Evolutionary conservation across 768 basidiomycete genomes (phyloP).

Genomic region (Trichaptum fuscoviolaceum): DNA sequence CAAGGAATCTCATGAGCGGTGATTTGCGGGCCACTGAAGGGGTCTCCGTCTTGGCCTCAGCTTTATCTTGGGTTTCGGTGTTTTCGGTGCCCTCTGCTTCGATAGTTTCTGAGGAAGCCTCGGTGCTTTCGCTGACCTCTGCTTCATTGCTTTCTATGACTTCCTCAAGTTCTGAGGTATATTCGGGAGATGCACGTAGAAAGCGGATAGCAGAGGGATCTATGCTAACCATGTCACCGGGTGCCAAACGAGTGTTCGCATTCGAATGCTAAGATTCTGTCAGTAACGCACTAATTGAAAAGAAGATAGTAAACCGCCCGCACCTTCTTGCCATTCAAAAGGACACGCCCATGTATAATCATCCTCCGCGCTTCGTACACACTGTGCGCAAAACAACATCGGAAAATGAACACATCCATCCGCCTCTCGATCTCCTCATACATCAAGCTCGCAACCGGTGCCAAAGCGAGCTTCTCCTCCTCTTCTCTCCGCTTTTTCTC

Average conservation of each 20-base stretch:
- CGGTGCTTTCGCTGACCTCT: slow-evolving; percentile 9
- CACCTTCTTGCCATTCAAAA: slow-evolving; percentile 88
- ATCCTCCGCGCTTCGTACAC: slow-evolving; percentile 86
- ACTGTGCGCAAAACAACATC: slow-evolving; percentile 81
- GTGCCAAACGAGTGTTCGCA: slow-evolving; percentile 82
- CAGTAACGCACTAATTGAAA: slow-evolving; percentile 8
- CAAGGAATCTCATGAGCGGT: background rate
- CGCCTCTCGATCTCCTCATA: slow-evolving; percentile 90
- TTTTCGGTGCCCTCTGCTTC: slow-evolving; percentile 16
- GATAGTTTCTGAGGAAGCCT: slow-evolving; percentile 4
- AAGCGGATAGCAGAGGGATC: slow-evolving; percentile 77
- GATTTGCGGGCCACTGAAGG: background rate
- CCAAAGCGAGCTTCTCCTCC: slow-evolving; percentile 57
- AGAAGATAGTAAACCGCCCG: slow-evolving; percentile 19
- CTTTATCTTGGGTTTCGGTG: slow-evolving; percentile 16
- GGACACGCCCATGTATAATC: slow-evolving; percentile 81
- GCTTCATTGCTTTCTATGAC: background rate
- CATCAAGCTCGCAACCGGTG: slow-evolving; percentile 95
- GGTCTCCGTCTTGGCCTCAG: slow-evolving; percentile 9
- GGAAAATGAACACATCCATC: slow-evolving; percentile 88
- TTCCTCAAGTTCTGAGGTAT: slow-evolving; percentile 12
- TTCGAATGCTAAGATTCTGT: slow-evolving; percentile 57
- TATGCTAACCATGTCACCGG: slow-evolving; percentile 92
- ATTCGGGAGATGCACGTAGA: slow-evolving; percentile 37
- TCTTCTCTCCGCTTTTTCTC: slow-evolving; percentile 44